phyloP scores from a whole-genome alignment of 768 basidiomycete genomes.

The Strobilomyces dryophilus region DNA sequence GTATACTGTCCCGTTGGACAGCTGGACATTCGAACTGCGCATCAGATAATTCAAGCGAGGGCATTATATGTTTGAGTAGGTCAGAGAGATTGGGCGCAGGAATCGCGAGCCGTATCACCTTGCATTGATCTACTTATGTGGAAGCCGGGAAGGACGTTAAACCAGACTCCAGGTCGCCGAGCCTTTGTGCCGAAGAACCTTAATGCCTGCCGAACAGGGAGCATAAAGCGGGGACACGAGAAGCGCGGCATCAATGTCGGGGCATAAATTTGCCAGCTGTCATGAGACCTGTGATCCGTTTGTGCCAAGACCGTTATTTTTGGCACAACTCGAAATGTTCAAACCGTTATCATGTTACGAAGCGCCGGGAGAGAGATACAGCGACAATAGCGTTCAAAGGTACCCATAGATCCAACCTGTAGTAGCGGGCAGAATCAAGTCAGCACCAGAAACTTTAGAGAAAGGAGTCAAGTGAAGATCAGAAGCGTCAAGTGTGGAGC shows the following conservation, averaged over 20 bases:
- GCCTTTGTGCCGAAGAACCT: slow-evolving; percentile 17
- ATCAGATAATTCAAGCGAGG: not conserved
- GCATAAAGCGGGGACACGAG: too few species aligned
- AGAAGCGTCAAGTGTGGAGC: slow-evolving; percentile 74
- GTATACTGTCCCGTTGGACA: not conserved
- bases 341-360: not conserved
- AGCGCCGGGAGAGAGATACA: not conserved
- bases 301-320: too few species aligned
- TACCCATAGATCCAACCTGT: not conserved
- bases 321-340: not conserved
- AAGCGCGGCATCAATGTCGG: not conserved
- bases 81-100: not conserved
- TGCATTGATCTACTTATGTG: slow-evolving; percentile 14
- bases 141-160: slow-evolving; percentile 5
- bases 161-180: slow-evolving; percentile 1
- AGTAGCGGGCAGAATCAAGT: slow-evolving; percentile 1
- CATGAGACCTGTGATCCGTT: not conserved
- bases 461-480: slow-evolving; percentile 4
- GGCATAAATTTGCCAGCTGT: not conserved
- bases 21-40: not conserved
- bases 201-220: too few species aligned
- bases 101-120: not conserved
- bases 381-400: not conserved
- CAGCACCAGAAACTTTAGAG: not conserved
- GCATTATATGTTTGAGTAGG: slow-evolving; percentile 1